Percentiles rank a stretch among this genome's conserved stretches.
Evolutionary conservation across 2,329 filamentous ascomycete species (phyloP).

Genomic region (Trichoderma oligosporum): DNA sequence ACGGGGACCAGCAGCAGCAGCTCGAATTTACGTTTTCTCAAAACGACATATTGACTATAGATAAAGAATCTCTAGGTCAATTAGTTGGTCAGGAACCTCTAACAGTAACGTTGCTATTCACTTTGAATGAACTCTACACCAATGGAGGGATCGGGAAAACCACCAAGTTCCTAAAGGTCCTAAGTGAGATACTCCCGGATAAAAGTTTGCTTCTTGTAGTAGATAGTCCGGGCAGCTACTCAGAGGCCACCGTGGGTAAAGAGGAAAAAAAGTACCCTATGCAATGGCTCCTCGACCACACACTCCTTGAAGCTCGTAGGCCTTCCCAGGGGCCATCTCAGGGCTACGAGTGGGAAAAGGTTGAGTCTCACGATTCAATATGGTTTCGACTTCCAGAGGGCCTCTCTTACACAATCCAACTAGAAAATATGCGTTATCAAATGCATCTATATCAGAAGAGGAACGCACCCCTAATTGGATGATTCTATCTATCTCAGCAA

Average conservation of each 20-base stretch:
- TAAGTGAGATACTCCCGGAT: slow-evolving; percentile 56
- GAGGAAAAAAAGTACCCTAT: slow-evolving; percentile 74
- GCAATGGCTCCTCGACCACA: slow-evolving; percentile 87
- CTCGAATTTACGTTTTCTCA: slow-evolving; percentile 44
- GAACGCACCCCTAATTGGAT: slow-evolving; percentile 17
- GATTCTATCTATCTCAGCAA: background rate
- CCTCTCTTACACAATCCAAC: slow-evolving; percentile 73
- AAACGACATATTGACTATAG: slow-evolving; percentile 47
- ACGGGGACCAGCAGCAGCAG: slow-evolving; percentile 20
- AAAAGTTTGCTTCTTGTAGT: slow-evolving; percentile 76
- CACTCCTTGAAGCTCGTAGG: slow-evolving; percentile 62
- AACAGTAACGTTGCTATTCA: slow-evolving; percentile 84
- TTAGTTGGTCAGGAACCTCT: slow-evolving; percentile 37
- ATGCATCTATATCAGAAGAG: slow-evolving; percentile 68
- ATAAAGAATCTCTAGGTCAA: slow-evolving; percentile 31
- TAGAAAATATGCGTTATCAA: slow-evolving; percentile 96
- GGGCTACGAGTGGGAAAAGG: slow-evolving; percentile 62
- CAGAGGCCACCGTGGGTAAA: slow-evolving; percentile 68
- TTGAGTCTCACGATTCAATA: slow-evolving; percentile 69
- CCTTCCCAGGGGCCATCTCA: slow-evolving; percentile 28
- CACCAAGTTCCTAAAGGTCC: slow-evolving; percentile 67
- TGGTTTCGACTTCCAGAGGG: slow-evolving; percentile 75
- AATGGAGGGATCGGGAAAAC: slow-evolving; percentile 67
- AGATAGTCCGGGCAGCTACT: slow-evolving; percentile 92
- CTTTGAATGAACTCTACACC: slow-evolving; percentile 90